Evolutionary conservation across 257 asterid species (phyloP).

Genomic region (Linaria vulgaris): DNA sequence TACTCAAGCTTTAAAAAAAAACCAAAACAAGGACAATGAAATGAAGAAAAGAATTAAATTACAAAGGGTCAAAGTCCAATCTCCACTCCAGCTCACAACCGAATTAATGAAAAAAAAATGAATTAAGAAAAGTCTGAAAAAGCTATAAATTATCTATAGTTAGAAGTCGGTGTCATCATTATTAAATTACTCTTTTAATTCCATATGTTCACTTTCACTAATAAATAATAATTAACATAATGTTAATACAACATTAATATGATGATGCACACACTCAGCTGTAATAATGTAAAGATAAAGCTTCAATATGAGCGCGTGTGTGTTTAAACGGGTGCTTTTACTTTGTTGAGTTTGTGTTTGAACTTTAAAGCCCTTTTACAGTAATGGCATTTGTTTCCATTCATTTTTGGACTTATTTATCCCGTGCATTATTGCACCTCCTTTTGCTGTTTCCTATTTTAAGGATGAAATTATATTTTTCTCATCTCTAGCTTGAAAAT

Average conservation of each 20-base stretch:
- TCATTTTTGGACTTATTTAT: background rate
- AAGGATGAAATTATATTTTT: background rate
- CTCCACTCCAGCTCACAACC: too few relatives aligned
- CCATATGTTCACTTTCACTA: background rate
- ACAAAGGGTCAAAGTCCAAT: too few relatives aligned
- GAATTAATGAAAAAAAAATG: too few relatives aligned
- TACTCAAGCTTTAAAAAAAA: too few relatives aligned
- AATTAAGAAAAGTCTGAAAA: slow-evolving; percentile 59
- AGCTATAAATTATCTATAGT: slow-evolving; percentile 51
- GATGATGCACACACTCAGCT: slow-evolving; percentile 15
- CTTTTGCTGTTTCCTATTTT: background rate
- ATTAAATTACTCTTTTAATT: slow-evolving; percentile 20
- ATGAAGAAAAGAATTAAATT: too few relatives aligned
- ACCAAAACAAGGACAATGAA: too few relatives aligned
- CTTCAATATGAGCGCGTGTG: too few relatives aligned
- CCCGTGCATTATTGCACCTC: background rate
- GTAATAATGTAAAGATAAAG: too few relatives aligned
- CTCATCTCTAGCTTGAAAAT: too few relatives aligned
- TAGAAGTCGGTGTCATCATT: slow-evolving; percentile 82
- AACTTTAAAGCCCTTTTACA: slow-evolving; percentile 3
- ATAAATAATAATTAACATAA: background rate
- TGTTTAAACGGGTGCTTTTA: background rate
- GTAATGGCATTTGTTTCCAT: background rate
- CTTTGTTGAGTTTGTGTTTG: background rate
- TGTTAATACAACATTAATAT: too few relatives aligned